A percentile compares a stretch with the other conserved stretches of the same genome.
phyloP scores from a whole-genome alignment of 164 flowering plant genomes.

The Hamamelis virginiana region DNA sequence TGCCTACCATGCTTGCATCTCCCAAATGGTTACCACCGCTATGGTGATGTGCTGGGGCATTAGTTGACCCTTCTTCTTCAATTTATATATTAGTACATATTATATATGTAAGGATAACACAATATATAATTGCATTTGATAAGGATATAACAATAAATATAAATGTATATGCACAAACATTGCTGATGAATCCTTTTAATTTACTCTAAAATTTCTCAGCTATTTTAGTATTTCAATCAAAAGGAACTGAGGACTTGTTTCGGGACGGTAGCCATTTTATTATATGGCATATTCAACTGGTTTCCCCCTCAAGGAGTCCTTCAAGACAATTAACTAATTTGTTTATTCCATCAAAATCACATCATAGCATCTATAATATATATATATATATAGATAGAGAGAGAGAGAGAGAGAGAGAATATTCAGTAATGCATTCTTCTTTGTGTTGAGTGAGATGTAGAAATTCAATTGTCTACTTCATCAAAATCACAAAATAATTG shows the following conservation, averaged over 20 bases:
- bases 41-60: background rate
- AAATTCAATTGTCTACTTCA: background rate
- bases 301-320: too few species aligned
- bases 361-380: background rate
- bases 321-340: too few species aligned
- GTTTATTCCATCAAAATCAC: background rate
- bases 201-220: background rate
- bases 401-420: too few species aligned
- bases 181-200: background rate
- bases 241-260: background rate
- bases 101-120: too few species aligned
- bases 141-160: too few species aligned
- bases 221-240: background rate
- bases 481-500: background rate
- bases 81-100: background rate
- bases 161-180: too few species aligned
- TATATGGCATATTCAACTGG: background rate
- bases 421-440: background rate
- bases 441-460: background rate
- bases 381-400: too few species aligned
- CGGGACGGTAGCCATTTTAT: background rate
- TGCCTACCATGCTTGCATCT: background rate
- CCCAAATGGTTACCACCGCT: background rate
- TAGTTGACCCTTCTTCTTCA: background rate
- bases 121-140: too few species aligned